These are phyloP conservation scores for Clonostachys rhizophaga DNA, from an alignment of 2,329 filamentous ascomycete genomes.

Conservation along the genomic window DNA sequence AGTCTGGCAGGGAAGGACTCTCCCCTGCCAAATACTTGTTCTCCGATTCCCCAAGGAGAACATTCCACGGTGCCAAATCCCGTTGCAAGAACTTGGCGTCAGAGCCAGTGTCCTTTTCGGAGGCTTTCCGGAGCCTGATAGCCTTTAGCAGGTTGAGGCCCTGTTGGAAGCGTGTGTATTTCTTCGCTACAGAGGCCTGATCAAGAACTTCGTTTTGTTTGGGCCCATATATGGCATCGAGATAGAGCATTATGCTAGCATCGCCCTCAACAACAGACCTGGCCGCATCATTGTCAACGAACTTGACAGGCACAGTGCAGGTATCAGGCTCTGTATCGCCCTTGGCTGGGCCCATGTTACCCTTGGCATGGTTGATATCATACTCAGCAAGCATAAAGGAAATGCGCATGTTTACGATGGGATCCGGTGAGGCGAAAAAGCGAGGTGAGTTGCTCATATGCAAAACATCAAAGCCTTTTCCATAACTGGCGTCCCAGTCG, in stretches of 20 bases:
- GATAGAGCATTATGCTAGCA: constrained; percentile 51
- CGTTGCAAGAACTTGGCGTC: constrained; percentile 14
- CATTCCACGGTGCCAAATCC: constrained; percentile 35
- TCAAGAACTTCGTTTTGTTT: constrained; percentile 4
- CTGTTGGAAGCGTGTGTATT: constrained; percentile 35
- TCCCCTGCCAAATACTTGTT: constrained; percentile 38
- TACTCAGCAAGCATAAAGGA: constrained; percentile 44
- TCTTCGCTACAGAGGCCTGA: constrained; percentile 22
- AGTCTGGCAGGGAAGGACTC: constrained; percentile 42
- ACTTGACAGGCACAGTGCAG: constrained; percentile 31
- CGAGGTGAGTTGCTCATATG: constrained; percentile 53
- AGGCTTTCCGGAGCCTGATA: constrained; percentile 18
- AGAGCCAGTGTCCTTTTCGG: constrained; percentile 2
- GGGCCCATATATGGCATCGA: constrained; percentile 47
- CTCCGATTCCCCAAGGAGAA: constrained; percentile 19
- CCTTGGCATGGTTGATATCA: constrained; percentile 38
- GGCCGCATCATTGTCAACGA: constrained; percentile 47
- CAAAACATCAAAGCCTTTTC: constrained; percentile 77
- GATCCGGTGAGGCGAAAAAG: constrained; percentile 43
- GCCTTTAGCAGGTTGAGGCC: constrained; percentile 24
- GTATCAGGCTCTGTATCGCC: neutral
- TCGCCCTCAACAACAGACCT: constrained; percentile 44
- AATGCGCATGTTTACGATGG: constrained; percentile 42
- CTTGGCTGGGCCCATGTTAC: constrained; percentile 21
- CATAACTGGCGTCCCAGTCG: constrained; percentile 73